Evolutionary conservation across 73 alveolate species (phyloP), one percentile per base, ranked within the genome.

Genomic region (Durusdinium trenchii): DNA sequence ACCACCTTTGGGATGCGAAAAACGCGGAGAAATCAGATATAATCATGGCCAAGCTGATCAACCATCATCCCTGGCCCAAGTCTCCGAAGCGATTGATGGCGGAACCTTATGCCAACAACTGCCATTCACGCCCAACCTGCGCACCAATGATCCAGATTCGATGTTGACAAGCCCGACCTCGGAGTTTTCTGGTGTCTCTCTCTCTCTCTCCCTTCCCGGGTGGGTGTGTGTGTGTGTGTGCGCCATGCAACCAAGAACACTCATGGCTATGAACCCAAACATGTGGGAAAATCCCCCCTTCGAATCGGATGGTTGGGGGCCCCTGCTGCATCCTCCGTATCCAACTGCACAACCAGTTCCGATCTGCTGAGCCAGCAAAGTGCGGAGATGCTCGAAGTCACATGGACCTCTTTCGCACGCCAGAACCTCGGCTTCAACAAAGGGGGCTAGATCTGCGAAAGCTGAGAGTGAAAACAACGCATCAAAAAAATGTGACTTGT

Each of bases 111-210:
- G n/a, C n/a, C n/a, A n/a, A n/a, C n/a, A 64, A 67, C 3, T 32
- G 2, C 9, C 9, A 2, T 20, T 45, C 26, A 45, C 12, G 47
- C 73, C 79, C 28, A 20, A 23, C 96, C 96, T 90, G 9, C 86
- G 96, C 79, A 91, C 90, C 67, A 91, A 60, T 6, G 98, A 87
- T n/a, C 98, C 98, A 14, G 98, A 91, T 89, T 91, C 98, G 23
- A 78, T 78, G 26, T 91, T 91, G 57, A 91, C 98, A 10, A 91
- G 76, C 46, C 98, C 98, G 47, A 91, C 98, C 98, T 91, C 54
- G 42, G 47, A 48, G 46, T 35, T 9, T n/a, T 75, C 85, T n/a
- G 40, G 32, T 28, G 30, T 16, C 5, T 6, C 20, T 12, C 86
- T 75, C 42, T 26, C 71, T 45, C 35, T 26, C 36, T 10, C 42